Base-by-base conservation (phyloP, 2,329 filamentous ascomycete genomes). In the Seiridium unicorne region DNA sequence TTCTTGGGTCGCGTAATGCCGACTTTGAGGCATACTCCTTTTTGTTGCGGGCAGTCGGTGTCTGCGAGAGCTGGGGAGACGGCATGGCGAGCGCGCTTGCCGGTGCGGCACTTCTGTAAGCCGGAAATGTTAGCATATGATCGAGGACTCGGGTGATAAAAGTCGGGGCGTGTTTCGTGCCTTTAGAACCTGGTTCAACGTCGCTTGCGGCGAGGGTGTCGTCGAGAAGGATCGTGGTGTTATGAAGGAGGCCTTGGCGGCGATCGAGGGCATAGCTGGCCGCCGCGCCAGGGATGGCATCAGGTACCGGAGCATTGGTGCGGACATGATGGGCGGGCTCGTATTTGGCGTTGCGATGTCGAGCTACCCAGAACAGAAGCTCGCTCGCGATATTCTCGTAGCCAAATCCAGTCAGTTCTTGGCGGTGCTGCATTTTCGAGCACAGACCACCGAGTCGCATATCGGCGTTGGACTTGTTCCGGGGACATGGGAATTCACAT, bases 1-100 rank as follows among this genome's bases (percentile, higher is more conserved):
- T 99, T 99, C 88, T 99, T 99, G 60, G 95, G 95, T 72, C 95
- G 93, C 69, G 91, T 93, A 68, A 93, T 91, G 71, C 92, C 93
- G 62, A 98, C 95, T 74, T 96, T 93, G 65, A 99, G 80, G 76
- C 95, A 98, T 44, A 99, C 95, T 68, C 94, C 95, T 81, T 98
- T 98, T 79, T 97, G 89, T 72, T 90, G 86, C 3, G 95, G 93
- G 48, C 91, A 84, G 56, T 86, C 76, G 63, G 83, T 84, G 64
- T 82, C 83, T 55, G 83, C 82, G 58, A 99, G 84, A 31, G 94
- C 93, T 0, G 95, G 95, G 2, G 94, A 98, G 56, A 92, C 88
- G 67, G 91, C 86, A 77, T 96, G 93, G 65, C 95, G 92, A 1
- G 90, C 91, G 61, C 86, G 86, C 77, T 96, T 92, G 54, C 87